Evolutionary conservation across 2,329 filamentous ascomycete genomes (phyloP).

Genomic region (Claviceps arundinis): DNA sequence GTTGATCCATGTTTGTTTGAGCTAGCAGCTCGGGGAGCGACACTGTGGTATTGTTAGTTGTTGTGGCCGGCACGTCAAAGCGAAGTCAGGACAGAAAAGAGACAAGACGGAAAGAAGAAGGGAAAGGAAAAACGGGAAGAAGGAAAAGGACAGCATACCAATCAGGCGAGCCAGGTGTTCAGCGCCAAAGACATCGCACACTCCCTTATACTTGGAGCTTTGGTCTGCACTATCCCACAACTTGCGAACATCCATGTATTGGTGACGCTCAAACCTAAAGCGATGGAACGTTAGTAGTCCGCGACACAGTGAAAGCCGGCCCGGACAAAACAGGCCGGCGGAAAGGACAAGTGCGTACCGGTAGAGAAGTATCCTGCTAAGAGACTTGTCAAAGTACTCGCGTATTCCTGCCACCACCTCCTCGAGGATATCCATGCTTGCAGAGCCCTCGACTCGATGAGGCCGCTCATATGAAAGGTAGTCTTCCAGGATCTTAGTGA

Average conservation of each 20-base stretch:
- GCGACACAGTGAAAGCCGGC: not conserved
- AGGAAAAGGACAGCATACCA: constrained; percentile 40
- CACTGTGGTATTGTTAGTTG: constrained; percentile 35
- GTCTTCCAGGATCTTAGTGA: constrained; percentile 65
- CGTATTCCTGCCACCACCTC: constrained; percentile 77
- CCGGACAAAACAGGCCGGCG: not conserved
- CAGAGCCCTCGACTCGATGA: constrained; percentile 50
- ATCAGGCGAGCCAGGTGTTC: constrained; percentile 85
- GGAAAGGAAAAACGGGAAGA: not conserved
- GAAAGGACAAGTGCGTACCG: constrained; percentile 28
- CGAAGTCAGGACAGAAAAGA: not conserved
- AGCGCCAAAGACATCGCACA: constrained; percentile 77
- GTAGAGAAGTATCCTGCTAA: constrained; percentile 83
- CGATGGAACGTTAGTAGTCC: not conserved
- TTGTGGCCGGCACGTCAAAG: not conserved
- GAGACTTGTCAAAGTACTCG: constrained; percentile 86
- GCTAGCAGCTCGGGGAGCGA: constrained; percentile 85
- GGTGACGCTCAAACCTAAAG: constrained; percentile 73
- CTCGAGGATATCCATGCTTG: constrained; percentile 73
- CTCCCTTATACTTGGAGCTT: constrained; percentile 54
- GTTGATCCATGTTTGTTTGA: constrained; percentile 95
- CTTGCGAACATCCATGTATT: constrained; percentile 68
- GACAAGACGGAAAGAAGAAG: not conserved
- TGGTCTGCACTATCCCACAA: constrained; percentile 50
- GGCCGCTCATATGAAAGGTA: constrained; percentile 60